Conservation (phyloP, 2,329 filamentous ascomycete genomes). For the Diaporthe aspalathi region DNA sequence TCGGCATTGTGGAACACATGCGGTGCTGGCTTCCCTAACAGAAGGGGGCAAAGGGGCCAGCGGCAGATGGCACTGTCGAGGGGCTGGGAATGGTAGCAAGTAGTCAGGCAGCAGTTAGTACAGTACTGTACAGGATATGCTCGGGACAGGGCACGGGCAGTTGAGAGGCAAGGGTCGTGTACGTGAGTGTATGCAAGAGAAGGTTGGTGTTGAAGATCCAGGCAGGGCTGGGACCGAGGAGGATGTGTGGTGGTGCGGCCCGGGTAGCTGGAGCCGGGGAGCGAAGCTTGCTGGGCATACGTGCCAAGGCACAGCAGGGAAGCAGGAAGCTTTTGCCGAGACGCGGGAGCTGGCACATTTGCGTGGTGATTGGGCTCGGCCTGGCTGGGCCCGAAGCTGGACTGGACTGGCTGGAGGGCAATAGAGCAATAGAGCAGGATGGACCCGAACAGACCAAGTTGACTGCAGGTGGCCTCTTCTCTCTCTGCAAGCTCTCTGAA, state of each 20-base stretch:
- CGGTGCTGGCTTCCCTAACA: constrained; percentile 18
- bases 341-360: not conserved
- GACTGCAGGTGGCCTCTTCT: no score
- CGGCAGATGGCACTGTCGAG: constrained; percentile 2
- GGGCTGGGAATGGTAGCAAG: no score
- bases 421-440: not conserved
- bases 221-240: constrained; percentile 6
- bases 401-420: not conserved
- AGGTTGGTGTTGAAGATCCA: constrained; percentile 9
- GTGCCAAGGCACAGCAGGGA: not conserved
- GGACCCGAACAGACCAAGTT: no score
- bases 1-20: constrained; percentile 25
- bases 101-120: no score
- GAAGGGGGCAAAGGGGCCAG: constrained; percentile 19
- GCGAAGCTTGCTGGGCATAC: constrained; percentile 10
- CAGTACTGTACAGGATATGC: no score
- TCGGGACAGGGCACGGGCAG: constrained; percentile 15
- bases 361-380: not conserved
- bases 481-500: no score
- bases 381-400: not conserved
- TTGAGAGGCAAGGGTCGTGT: no score
- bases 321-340: constrained; percentile 30
- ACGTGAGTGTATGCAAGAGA: not conserved
- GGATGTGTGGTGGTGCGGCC: constrained; percentile 24
- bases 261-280: constrained; percentile 26